Conservation (phyloP, 2,329 filamentous ascomycete species). For the Neofusicoccum umdonicola region DNA sequence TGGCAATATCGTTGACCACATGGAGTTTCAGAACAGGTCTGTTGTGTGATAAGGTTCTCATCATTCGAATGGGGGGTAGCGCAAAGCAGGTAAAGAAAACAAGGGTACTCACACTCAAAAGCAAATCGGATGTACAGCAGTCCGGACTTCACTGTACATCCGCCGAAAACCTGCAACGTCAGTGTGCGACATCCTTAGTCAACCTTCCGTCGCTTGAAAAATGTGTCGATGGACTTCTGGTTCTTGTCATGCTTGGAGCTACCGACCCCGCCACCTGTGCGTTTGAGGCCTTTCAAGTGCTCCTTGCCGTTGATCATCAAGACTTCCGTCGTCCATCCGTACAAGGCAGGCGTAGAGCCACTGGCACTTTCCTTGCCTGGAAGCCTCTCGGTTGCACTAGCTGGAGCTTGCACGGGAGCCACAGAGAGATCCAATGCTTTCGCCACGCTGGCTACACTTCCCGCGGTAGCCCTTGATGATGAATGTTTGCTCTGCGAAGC, state of each 20-base stretch:
- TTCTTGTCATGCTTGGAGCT: slow-evolving; percentile 71
- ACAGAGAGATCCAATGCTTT: background rate
- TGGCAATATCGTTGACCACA: slow-evolving; percentile 74
- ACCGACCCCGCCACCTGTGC: slow-evolving; percentile 79
- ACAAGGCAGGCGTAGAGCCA: slow-evolving; percentile 20
- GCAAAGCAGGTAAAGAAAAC: slow-evolving; percentile 14
- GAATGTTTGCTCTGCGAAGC: background rate
- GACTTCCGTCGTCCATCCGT: slow-evolving; percentile 53
- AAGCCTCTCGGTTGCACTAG: background rate
- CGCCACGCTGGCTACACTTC: background rate
- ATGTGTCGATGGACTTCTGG: slow-evolving; percentile 73
- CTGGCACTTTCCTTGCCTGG: background rate
- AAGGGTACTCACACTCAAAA: slow-evolving; percentile 26
- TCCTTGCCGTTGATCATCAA: slow-evolving; percentile 65
- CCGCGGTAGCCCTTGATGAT: background rate
- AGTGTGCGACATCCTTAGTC: slow-evolving; percentile 25
- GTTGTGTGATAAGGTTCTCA: slow-evolving; percentile 64
- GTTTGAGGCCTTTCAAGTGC: slow-evolving; percentile 72
- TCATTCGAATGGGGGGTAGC: slow-evolving; percentile 41
- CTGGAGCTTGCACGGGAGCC: background rate
- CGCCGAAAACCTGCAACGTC: background rate
- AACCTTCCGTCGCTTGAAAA: slow-evolving; percentile 64
- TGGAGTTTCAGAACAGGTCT: slow-evolving; percentile 77
- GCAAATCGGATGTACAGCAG: background rate
- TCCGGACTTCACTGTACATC: background rate